These are phyloP conservation scores for Gossypium rotundifolium DNA, from an alignment of 345 rosid species.

Conservation along the genomic window DNA sequence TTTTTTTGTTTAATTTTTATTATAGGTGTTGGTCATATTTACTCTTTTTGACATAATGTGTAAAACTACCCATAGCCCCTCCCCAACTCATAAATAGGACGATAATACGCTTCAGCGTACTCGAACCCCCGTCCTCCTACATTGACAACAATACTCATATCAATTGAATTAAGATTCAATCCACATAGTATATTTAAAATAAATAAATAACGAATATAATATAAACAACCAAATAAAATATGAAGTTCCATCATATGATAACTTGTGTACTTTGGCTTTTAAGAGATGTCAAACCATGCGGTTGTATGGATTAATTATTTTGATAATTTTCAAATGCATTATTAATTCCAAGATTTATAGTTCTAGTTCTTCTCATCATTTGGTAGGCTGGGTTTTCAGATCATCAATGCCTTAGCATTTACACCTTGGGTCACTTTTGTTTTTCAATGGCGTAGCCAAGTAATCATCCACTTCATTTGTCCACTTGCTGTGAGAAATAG, in stretches of 20 bases:
- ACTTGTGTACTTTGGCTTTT: neutral
- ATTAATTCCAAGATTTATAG: neutral
- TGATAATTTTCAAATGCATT: neutral
- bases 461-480: constrained; percentile 3
- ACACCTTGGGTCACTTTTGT: neutral
- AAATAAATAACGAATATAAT: neutral
- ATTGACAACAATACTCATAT: too few relatives aligned
- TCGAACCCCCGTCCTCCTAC: too few relatives aligned
- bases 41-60: too few relatives aligned
- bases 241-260: neutral
- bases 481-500: neutral
- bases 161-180: too few relatives aligned
- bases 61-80: too few relatives aligned
- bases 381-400: constrained; percentile 4
- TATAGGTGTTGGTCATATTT: too few relatives aligned
- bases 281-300: neutral
- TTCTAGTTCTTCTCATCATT: neutral
- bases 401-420: neutral
- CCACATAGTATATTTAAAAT: neutral
- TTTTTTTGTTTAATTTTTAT: too few relatives aligned
- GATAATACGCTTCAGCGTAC: too few relatives aligned
- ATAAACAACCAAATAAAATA: neutral
- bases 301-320: neutral
- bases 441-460: neutral
- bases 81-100: too few relatives aligned